Percentiles rank a stretch among this genome's conserved stretches.
Conservation (phyloP, 2,329 filamentous ascomycete genomes). For the Microsporum ferrugineum region DNA sequence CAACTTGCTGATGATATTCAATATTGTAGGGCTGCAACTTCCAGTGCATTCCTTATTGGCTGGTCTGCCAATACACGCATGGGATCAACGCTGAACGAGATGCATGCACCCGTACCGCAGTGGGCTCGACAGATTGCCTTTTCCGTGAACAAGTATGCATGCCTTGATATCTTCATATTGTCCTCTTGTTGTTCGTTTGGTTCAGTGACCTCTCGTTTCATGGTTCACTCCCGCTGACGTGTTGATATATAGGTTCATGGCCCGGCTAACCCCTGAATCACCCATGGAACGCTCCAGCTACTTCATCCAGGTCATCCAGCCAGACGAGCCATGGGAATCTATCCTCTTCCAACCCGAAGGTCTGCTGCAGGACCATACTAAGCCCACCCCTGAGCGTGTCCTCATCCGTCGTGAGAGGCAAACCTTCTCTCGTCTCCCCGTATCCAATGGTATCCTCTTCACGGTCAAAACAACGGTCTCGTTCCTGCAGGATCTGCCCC, state of each 20-base stretch:
- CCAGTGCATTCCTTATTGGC: slow-evolving; percentile 43
- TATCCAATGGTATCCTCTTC: slow-evolving; percentile 38
- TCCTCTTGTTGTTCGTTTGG: neutral
- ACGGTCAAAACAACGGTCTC: slow-evolving; percentile 40
- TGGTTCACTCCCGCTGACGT: neutral
- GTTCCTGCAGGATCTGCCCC: slow-evolving; percentile 30
- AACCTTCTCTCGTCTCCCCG: slow-evolving; percentile 38
- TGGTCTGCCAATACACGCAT: slow-evolving; percentile 41
- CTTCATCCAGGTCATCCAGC: slow-evolving; percentile 39
- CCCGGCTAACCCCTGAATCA: slow-evolving; percentile 32
- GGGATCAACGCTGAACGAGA: slow-evolving; percentile 37
- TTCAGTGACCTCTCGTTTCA: neutral
- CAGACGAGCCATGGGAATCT: slow-evolving; percentile 27
- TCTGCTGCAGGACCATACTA: slow-evolving; percentile 28
- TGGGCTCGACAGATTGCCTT: slow-evolving; percentile 40
- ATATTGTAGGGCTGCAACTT: slow-evolving; percentile 36
- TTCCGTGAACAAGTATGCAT: slow-evolving; percentile 33
- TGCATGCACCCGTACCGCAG: slow-evolving; percentile 38
- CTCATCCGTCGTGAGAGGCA: slow-evolving; percentile 41
- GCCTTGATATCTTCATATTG: slow-evolving; percentile 4
- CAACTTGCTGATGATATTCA: neutral
- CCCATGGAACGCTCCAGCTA: slow-evolving; percentile 41
- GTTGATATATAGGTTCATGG: slow-evolving; percentile 32
- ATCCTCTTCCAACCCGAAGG: slow-evolving; percentile 37
- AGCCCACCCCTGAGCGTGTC: slow-evolving; percentile 31